Base-by-base conservation (phyloP, 2,329 filamentous ascomycete species). In the Fusarium buxicola region DNA sequence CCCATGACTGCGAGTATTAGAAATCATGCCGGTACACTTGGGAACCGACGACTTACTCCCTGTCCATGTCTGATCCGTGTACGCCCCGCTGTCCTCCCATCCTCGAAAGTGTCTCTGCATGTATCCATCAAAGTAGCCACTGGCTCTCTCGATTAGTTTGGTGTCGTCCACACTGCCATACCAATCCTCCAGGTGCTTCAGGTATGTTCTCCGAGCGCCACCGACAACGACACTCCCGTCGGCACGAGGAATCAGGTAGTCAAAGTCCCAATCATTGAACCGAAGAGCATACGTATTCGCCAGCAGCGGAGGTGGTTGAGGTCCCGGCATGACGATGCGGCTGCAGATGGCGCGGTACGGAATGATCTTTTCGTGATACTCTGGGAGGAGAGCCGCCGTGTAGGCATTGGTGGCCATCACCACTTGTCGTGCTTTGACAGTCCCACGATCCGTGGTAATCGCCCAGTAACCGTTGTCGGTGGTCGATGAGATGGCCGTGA, bases 391-490 rank as follows among this genome's bases (percentile, higher is more conserved):
- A 15, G 83, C 81, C 1, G 86, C 83, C 0, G 87, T 89, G 70
- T 90, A 91, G 9, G 79, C 89, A 65, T 92, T 92, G 1, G 86
- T 90, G 10, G 88, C 88, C 40, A 89, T 80, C 16, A 91, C 21
- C 6, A 21, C 21, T 6, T 21, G 21, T 4, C 21, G 21, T 21
- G 21, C 21, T 3, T 65, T 72, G 46, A 89, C 81, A 0, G 57
- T 68, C 8, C 89, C 89, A 0, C 66, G 59, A 9, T 34, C 12
- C 7, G 45, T 57, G 2, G 41, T 53, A 0, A 63, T 7, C 0
- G 36, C 63, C 49, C 70, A 69, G 8, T 46, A 55, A 0, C 70
- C 65, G 7, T 60, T 41, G 0, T 38, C 12, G 0, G 25, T 54
- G 13, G 47, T n/a, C 3, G 49, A 15, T 1, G 66, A 60, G 7